Percentiles rank a stretch among this genome's conserved stretches.
phyloP scores from a whole-genome alignment of 2,329 filamentous ascomycete species.

The Exophiala lecanii-corni region DNA sequence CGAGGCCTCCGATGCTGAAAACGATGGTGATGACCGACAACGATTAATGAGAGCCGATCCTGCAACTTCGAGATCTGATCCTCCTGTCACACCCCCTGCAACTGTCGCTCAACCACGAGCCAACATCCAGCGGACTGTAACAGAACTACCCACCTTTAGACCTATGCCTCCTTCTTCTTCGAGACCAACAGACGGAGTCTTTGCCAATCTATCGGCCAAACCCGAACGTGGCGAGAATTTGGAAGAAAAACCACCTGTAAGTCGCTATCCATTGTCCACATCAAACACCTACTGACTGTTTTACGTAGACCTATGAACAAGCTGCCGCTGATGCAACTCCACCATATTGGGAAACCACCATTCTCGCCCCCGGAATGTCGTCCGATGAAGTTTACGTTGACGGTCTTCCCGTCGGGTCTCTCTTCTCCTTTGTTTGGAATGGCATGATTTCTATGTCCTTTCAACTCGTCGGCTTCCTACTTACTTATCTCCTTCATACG shows the following conservation, averaged over 20 bases:
- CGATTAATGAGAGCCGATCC: constrained; percentile 70
- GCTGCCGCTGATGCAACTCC: constrained; percentile 92
- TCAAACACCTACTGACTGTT: not conserved
- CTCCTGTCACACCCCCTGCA: constrained; percentile 5
- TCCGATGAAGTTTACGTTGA: constrained; percentile 95
- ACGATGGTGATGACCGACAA: constrained; percentile 79
- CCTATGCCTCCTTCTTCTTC: constrained; percentile 34
- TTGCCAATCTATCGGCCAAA: constrained; percentile 89
- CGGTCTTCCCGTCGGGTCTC: constrained; percentile 81
- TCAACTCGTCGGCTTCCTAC: constrained; percentile 91
- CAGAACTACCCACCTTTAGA: constrained; percentile 50
- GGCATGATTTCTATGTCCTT: constrained; percentile 98
- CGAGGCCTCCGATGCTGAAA: constrained; percentile 63
- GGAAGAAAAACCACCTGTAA: constrained; percentile 88
- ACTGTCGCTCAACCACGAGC: constrained; percentile 11
- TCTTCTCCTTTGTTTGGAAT: constrained; percentile 73
- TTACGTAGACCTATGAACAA: constrained; percentile 84
- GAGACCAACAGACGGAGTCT: constrained; percentile 81
- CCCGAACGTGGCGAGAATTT: constrained; percentile 75
- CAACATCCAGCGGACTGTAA: constrained; percentile 45
- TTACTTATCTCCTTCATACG: constrained; percentile 96
- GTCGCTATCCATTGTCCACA: constrained; percentile 35
- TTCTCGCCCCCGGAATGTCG: constrained; percentile 86
- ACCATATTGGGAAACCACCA: constrained; percentile 98
- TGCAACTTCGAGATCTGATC: constrained; percentile 19